phyloP scores from a whole-genome alignment of 495 filamentous ascomycete genomes.

The Xylaria sp. region DNA sequence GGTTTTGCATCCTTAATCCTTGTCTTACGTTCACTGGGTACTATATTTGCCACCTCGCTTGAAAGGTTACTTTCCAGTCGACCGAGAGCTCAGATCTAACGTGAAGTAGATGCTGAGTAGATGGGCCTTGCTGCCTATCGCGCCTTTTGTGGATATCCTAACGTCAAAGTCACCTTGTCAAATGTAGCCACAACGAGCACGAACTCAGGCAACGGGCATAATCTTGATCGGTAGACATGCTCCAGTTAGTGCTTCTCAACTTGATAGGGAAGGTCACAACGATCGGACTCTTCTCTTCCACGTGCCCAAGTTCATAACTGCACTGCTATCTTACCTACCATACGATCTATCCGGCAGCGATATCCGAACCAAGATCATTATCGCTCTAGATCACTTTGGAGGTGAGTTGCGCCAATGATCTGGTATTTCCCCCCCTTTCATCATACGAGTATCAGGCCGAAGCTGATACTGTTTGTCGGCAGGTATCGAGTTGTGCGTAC shows the following conservation, averaged over 20 bases:
- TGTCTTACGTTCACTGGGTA: neutral
- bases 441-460: slow-evolving; percentile 17
- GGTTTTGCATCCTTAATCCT: slow-evolving; percentile 8
- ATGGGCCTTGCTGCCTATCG: neutral
- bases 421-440: neutral
- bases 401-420: neutral
- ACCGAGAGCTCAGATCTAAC: neutral
- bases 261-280: neutral
- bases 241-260: neutral
- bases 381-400: neutral
- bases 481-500: neutral
- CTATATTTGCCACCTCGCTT: slow-evolving; percentile 17
- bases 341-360: neutral
- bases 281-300: neutral
- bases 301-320: neutral
- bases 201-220: neutral
- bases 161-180: neutral
- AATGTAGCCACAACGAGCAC: neutral
- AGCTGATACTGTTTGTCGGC: slow-evolving; percentile 10
- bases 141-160: neutral
- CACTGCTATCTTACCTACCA: neutral
- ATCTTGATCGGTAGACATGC: neutral
- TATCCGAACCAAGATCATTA: slow-evolving; percentile 5
- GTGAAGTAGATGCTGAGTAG: neutral
- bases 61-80: slow-evolving; percentile 14